Percentiles rank a stretch among this genome's conserved stretches.
Conservation (phyloP, 306 rosid genomes). For the Citrullus amarus region DNA sequence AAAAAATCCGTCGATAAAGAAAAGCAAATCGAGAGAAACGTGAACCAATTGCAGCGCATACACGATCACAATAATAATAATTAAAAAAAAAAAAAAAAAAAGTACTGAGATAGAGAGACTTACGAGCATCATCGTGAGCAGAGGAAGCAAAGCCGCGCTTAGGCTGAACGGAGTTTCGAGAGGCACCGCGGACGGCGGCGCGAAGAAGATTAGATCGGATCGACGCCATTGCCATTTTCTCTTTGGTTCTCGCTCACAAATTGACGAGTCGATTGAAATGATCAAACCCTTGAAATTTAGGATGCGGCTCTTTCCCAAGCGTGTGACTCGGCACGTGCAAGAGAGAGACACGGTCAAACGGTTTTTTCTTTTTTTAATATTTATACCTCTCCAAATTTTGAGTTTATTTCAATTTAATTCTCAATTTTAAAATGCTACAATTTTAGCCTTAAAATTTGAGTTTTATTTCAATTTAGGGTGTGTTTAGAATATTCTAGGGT, state of each 20-base stretch:
- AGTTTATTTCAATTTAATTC: no score
- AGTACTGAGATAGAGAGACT: background rate
- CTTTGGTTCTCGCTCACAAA: background rate
- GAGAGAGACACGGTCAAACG: background rate
- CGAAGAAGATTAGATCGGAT: constrained; percentile 72
- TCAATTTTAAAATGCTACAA: no score
- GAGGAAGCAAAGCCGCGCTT: constrained; percentile 62
- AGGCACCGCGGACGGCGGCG: constrained; percentile 40
- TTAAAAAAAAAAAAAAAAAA: background rate
- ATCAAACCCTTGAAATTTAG: background rate
- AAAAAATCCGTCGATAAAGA: background rate
- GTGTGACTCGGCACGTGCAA: background rate
- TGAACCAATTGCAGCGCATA: background rate
- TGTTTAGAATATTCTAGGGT: no score
- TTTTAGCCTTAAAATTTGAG: no score
- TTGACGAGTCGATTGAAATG: background rate
- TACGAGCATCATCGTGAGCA: constrained; percentile 72
- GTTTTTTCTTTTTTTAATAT: no score
- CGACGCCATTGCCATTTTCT: constrained; percentile 56
- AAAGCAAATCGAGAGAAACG: background rate
- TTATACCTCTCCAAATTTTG: no score
- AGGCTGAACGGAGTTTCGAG: constrained; percentile 32
- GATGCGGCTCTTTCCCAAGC: background rate
- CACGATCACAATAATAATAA: background rate
- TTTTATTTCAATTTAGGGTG: no score